These are phyloP conservation scores for Cystobasidiaceae sp. DNA, from an alignment of 1,284 basidiomycete genomes.

Conservation along the genomic window DNA sequence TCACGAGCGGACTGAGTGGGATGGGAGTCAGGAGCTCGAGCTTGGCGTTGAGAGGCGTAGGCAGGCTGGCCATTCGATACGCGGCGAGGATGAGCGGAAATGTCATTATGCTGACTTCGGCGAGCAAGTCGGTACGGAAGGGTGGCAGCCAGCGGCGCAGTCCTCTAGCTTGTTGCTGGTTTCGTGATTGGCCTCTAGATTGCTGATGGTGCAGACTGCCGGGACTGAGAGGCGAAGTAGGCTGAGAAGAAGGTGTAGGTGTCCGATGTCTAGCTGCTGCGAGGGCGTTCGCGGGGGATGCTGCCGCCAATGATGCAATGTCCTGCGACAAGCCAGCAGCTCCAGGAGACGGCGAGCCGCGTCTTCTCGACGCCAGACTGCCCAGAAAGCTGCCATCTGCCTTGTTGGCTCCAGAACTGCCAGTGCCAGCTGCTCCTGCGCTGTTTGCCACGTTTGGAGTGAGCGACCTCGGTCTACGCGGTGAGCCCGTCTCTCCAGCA, in stretches of 20 bases:
- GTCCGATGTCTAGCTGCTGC: neutral
- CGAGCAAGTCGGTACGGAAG: constrained; percentile 35
- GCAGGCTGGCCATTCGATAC: constrained; percentile 34
- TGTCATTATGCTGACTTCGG: constrained; percentile 38
- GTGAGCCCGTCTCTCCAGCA: neutral
- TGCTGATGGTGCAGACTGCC: neutral
- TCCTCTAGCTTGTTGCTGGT: too few relatives aligned
- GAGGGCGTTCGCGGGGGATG: too few relatives aligned
- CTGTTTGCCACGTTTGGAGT: constrained; percentile 9
- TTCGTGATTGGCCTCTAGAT: too few relatives aligned
- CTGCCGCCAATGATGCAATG: too few relatives aligned
- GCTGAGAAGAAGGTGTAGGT: neutral
- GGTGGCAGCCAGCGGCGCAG: constrained; percentile 2
- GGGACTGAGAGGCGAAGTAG: neutral
- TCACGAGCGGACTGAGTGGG: constrained; percentile 32
- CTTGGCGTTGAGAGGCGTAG: constrained; percentile 27
- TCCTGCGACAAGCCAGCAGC: too few relatives aligned
- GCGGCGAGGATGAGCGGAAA: constrained; percentile 35
- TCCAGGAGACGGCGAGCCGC: constrained; percentile 6
- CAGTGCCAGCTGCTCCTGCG: too few relatives aligned
- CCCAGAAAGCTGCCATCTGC: too few relatives aligned
- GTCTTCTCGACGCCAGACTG: neutral
- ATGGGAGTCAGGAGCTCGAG: constrained; percentile 24
- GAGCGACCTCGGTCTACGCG: neutral
- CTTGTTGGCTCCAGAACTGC: too few relatives aligned